phyloP scores from a whole-genome alignment of 1,284 basidiomycete species.

The Flammula alnicola region DNA sequence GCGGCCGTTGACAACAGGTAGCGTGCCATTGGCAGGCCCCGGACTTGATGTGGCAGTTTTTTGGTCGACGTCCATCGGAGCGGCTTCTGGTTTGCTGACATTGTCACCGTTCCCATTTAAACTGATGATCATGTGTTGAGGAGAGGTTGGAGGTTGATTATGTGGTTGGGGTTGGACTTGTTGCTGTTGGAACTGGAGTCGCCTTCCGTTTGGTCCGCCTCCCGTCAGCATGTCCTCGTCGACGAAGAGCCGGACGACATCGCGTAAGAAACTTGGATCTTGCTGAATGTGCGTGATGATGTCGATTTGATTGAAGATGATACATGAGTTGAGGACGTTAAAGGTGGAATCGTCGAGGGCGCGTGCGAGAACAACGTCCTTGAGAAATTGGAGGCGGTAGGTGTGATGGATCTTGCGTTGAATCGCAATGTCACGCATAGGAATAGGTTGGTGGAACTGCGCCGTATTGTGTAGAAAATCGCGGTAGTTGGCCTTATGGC shows the following conservation, averaged over 20 bases:
- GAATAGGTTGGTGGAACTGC: conserved; percentile 86
- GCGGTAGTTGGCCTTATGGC: conserved; percentile 95
- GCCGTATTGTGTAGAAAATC: conserved; percentile 85
- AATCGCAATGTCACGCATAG: conserved; percentile 74
- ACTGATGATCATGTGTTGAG: conserved; percentile 35
- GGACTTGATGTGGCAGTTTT: conserved; percentile 27
- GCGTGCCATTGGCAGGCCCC: conserved; percentile 35
- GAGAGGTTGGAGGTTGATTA: conserved; percentile 10
- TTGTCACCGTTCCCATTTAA: conserved; percentile 36
- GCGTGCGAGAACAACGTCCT: conserved; percentile 96
- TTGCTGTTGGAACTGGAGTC: conserved; percentile 20
- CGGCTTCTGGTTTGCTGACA: conserved; percentile 16
- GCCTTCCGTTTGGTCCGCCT: conserved; percentile 22
- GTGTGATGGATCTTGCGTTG: conserved; percentile 94
- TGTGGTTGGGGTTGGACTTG: conserved; percentile 4
- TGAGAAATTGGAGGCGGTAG: conserved; percentile 95
- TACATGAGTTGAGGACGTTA: conserved; percentile 95
- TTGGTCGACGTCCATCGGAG: conserved; percentile 44
- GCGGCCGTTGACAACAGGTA: conserved; percentile 26
- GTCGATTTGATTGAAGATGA: conserved; percentile 99
- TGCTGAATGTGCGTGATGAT: conserved; percentile 91
- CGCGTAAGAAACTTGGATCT: conserved; percentile 76
- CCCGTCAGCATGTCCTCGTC: conserved; percentile 61
- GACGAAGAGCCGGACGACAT: conserved; percentile 81
- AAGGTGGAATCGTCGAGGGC: conserved; percentile 96